A percentile compares a stretch with the other conserved stretches of the same genome.
Conservation (phyloP, 2,329 filamentous ascomycete species). For the Cladophialophora immunda region DNA sequence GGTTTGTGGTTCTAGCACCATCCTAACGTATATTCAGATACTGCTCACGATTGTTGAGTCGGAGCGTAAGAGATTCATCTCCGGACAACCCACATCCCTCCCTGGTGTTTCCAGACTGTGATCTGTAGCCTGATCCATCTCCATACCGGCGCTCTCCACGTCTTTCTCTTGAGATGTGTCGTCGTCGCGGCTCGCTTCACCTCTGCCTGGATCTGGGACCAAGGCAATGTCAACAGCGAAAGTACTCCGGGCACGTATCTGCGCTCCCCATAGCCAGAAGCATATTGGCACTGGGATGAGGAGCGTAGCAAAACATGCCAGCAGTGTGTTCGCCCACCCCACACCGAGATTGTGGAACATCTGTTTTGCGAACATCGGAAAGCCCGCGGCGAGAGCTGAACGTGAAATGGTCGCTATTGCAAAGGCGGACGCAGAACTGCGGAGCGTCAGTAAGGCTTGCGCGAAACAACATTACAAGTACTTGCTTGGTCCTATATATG, state of each 20-base stretch:
- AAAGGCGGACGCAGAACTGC: constrained; percentile 56
- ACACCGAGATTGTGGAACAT: constrained; percentile 49
- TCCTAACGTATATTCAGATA: not conserved
- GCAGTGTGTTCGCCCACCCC: constrained; percentile 48
- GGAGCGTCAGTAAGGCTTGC: not conserved
- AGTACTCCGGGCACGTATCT: constrained; percentile 8
- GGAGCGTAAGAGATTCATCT: not conserved
- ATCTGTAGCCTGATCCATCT: not conserved
- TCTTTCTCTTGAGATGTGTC: not conserved
- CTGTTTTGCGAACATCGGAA: constrained; percentile 44
- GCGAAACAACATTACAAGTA: not conserved
- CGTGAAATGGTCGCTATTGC: constrained; percentile 58
- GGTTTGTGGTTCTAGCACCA: not conserved
- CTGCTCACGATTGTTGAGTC: not conserved
- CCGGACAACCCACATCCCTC: not conserved
- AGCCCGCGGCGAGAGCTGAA: constrained; percentile 33
- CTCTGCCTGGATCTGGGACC: not conserved
- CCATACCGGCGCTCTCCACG: not conserved
- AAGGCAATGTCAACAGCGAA: not conserved
- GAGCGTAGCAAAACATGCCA: constrained; percentile 48
- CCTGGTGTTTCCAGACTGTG: not conserved
- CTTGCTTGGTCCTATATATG: constrained; percentile 63
- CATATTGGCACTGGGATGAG: constrained; percentile 48
- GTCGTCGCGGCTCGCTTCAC: not conserved
- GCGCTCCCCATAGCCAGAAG: constrained; percentile 10